phyloP scores from a whole-genome alignment of 345 rosid species.

The Pistacia vera region DNA sequence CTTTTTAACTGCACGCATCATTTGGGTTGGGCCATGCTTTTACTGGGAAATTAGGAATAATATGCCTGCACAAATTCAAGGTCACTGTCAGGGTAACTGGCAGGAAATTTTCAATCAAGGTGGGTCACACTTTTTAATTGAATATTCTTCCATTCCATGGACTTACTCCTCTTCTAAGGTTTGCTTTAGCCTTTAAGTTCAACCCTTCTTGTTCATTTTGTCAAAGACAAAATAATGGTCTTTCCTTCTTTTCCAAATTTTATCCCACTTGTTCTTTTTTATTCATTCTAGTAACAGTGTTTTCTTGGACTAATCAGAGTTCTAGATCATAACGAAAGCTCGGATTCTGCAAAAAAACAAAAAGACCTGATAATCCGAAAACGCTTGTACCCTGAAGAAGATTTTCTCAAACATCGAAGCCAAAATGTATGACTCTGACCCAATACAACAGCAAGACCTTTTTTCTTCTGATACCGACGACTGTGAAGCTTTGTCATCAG shows the following conservation, averaged over 20 bases:
- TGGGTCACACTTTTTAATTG: no score
- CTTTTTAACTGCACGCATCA: no score
- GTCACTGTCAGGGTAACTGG: no score
- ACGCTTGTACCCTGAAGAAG: neutral
- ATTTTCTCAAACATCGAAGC: neutral
- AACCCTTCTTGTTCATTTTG: neutral
- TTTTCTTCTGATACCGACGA: neutral
- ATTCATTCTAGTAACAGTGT: neutral
- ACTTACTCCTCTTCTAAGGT: no score
- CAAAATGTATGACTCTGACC: neutral
- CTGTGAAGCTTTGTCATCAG: neutral
- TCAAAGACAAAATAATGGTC: neutral
- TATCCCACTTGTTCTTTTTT: neutral
- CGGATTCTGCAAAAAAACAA: neutral
- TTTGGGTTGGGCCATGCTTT: no score
- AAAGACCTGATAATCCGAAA: neutral
- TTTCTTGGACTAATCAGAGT: neutral
- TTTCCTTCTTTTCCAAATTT: neutral
- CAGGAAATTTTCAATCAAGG: no score
- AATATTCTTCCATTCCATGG: no score
- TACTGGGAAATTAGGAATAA: no score
- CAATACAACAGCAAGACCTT: neutral
- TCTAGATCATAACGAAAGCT: neutral
- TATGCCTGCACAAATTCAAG: no score
- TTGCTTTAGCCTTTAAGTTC: no score